Conservation (phyloP, 345 rosid genomes). For the Cardamine chenopodiifolia region DNA sequence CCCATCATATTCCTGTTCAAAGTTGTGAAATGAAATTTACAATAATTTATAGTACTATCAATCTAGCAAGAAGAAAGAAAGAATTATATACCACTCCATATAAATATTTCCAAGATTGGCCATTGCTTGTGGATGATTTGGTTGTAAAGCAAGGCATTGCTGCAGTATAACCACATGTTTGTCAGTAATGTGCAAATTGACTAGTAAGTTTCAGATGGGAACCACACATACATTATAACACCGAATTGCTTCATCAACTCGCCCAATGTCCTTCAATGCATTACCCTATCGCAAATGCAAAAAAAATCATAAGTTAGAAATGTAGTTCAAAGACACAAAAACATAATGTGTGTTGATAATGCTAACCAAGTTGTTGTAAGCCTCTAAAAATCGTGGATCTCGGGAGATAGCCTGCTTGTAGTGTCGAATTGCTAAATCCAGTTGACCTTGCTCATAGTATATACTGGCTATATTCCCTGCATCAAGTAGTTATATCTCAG, state of each 20-base stretch:
- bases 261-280: conserved; percentile 90
- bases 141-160: conserved; percentile 94
- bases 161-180: conserved; percentile 45
- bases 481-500: conserved; percentile 12
- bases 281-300: conserved; percentile 64
- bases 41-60: neutral
- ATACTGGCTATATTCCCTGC: conserved; percentile 92
- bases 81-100: conserved; percentile 81
- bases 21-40: conserved; percentile 15
- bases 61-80: conserved; percentile 14
- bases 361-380: conserved; percentile 94
- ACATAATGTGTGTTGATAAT: conserved; percentile 4
- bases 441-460: conserved; percentile 84
- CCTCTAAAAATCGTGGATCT: conserved; percentile 92
- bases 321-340: conserved; percentile 15
- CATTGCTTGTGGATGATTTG: conserved; percentile 94
- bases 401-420: conserved; percentile 83
- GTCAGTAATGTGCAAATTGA: conserved; percentile 32
- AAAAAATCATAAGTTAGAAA: conserved; percentile 16
- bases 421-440: conserved; percentile 83
- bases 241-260: conserved; percentile 89
- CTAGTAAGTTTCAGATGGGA: conserved; percentile 15
- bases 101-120: conserved; percentile 97
- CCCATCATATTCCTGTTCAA: conserved; percentile 74
- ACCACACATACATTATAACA: conserved; percentile 77